These are phyloP conservation scores for Plantago lanceolata DNA, from an alignment of 305 asterid genomes.

Conservation along the genomic window DNA sequence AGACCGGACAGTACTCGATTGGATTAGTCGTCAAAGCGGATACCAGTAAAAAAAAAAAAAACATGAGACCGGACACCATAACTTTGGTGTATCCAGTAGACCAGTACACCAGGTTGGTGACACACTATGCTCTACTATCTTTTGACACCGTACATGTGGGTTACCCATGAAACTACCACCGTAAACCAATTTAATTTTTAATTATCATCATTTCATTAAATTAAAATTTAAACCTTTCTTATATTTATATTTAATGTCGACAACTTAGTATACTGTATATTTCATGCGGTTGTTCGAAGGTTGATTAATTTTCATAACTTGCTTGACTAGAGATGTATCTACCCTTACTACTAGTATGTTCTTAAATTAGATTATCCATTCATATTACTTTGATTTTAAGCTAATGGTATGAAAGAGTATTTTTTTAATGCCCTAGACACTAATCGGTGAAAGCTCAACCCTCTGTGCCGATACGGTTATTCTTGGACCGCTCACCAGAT, in stretches of 20 bases:
- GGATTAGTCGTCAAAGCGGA: too few relatives aligned
- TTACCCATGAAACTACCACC: background rate
- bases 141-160: background rate
- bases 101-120: too few relatives aligned
- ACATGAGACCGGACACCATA: background rate
- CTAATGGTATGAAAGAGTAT: too few relatives aligned
- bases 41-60: too few relatives aligned
- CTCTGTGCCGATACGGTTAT: too few relatives aligned
- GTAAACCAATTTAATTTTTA: background rate
- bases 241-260: background rate
- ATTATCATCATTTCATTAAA: too few relatives aligned
- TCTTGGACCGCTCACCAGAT: too few relatives aligned
- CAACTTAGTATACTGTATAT: background rate
- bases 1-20: too few relatives aligned
- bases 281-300: background rate
- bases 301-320: slow-evolving; percentile 9
- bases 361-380: background rate
- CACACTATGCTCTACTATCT: too few relatives aligned
- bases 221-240: background rate
- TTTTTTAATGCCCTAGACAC: too few relatives aligned
- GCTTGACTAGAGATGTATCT: background rate
- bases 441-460: too few relatives aligned
- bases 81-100: background rate
- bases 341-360: background rate
- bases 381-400: background rate